phyloP scores from a whole-genome alignment of 305 asterid species.

The Caryopteris hybrid region DNA sequence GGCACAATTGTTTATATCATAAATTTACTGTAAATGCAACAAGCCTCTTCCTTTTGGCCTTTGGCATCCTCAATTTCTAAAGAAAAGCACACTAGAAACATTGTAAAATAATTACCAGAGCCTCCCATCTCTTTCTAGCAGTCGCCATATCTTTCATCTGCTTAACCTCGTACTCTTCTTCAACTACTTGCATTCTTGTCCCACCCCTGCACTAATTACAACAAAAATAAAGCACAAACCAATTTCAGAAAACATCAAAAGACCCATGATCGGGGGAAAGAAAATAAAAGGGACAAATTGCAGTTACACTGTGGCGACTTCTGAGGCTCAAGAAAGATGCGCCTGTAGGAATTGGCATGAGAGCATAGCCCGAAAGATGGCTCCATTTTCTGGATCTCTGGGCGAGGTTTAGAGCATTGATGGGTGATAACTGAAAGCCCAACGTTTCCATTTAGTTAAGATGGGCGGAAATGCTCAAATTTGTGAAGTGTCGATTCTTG shows the following conservation, averaged over 20 bases:
- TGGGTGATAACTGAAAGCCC: constrained; percentile 38
- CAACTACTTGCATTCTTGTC: constrained; percentile 63
- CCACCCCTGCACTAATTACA: constrained; percentile 31
- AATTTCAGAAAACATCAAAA: constrained; percentile 13
- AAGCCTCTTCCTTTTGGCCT: not conserved
- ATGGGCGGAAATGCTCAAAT: not conserved
- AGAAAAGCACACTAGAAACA: not conserved
- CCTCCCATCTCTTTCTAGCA: constrained; percentile 87
- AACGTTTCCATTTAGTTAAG: constrained; percentile 42
- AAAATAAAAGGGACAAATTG: not conserved
- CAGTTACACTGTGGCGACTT: constrained; percentile 33
- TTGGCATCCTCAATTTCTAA: not conserved
- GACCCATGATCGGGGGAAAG: too few relatives aligned
- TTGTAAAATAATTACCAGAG: constrained; percentile 45
- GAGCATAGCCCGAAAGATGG: constrained; percentile 27
- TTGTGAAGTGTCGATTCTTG: not conserved
- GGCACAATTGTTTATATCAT: not conserved
- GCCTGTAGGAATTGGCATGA: constrained; percentile 18
- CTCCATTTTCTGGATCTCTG: constrained; percentile 26
- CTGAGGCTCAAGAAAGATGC: constrained; percentile 26
- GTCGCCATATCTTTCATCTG: constrained; percentile 93
- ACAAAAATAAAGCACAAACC: not conserved
- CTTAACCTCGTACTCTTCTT: constrained; percentile 81
- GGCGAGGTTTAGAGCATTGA: constrained; percentile 29
- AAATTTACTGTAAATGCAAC: not conserved